These are phyloP conservation scores for Datura wrightii DNA, from an alignment of 257 asterid genomes.

Conservation along the genomic window DNA sequence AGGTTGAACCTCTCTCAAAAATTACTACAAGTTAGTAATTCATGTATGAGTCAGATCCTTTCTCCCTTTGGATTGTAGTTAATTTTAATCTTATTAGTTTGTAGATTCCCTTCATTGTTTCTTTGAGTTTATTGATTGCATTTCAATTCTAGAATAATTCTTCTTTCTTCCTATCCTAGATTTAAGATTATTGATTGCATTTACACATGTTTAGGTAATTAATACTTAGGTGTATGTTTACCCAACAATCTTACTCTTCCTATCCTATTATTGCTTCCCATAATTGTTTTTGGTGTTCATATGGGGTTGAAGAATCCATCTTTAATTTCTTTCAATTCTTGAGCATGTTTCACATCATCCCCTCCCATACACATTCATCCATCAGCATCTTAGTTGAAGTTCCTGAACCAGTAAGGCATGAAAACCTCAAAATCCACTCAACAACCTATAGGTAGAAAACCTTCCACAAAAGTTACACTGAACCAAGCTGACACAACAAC, in stretches of 20 bases:
- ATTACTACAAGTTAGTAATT: neutral
- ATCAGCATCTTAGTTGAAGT: slow-evolving; percentile 41
- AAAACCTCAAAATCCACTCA: slow-evolving; percentile 50
- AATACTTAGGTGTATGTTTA: neutral
- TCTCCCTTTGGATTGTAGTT: neutral
- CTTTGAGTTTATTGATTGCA: neutral
- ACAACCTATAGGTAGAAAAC: slow-evolving; percentile 55
- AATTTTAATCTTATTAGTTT: neutral
- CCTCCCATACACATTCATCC: neutral
- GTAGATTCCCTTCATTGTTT: neutral
- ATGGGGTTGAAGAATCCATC: slow-evolving; percentile 9
- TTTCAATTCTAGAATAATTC: slow-evolving; percentile 3
- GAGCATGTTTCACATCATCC: neutral
- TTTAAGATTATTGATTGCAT: neutral
- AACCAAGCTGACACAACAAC: slow-evolving; percentile 60
- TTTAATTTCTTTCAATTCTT: neutral
- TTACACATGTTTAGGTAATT: neutral
- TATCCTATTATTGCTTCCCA: neutral
- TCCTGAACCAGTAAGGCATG: slow-evolving; percentile 38
- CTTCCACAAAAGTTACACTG: slow-evolving; percentile 50
- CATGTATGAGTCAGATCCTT: neutral
- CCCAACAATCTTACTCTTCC: neutral
- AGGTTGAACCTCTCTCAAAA: neutral
- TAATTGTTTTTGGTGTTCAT: neutral
- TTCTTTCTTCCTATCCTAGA: slow-evolving; percentile 11